Evolutionary conservation across 2,329 filamentous ascomycete genomes (phyloP).

Genomic region (Drechslera avenae): DNA sequence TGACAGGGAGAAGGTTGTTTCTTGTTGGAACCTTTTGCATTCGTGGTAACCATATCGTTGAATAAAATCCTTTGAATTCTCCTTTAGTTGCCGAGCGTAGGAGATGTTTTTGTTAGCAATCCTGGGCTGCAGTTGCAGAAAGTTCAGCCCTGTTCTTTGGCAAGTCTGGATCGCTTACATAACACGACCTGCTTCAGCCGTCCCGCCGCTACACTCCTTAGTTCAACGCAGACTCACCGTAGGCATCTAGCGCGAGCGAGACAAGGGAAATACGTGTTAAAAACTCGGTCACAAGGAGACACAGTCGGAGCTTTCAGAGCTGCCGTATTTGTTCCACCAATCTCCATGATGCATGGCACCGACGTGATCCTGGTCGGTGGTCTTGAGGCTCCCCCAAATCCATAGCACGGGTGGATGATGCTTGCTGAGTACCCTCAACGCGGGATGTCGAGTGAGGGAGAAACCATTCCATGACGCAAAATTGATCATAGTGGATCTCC

Average conservation of each 20-base stretch:
- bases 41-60: too few relatives aligned
- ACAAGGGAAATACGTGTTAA: background rate
- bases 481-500: conserved; percentile 10
- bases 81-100: too few relatives aligned
- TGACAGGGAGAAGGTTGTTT: too few relatives aligned
- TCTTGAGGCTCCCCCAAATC: background rate
- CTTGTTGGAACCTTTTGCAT: too few relatives aligned
- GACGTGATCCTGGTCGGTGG: background rate
- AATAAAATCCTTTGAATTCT: too few relatives aligned
- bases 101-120: too few relatives aligned
- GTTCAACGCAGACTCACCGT: background rate
- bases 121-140: background rate
- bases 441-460: background rate
- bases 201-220: background rate
- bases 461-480: conserved; percentile 5
- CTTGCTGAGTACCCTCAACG: conserved; percentile 1
- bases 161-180: conserved; percentile 1
- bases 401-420: conserved; percentile 2
- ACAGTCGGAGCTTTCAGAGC: conserved; percentile 1
- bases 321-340: conserved; percentile 14
- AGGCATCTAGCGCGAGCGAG: background rate
- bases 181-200: background rate
- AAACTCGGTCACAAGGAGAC: background rate
- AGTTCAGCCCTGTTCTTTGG: background rate
- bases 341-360: background rate